Percentiles rank a stretch among this genome's conserved stretches.
These are phyloP conservation scores for Zygosaccharomyces lentus DNA, from an alignment of 805 yeast species.

Conservation along the genomic window DNA sequence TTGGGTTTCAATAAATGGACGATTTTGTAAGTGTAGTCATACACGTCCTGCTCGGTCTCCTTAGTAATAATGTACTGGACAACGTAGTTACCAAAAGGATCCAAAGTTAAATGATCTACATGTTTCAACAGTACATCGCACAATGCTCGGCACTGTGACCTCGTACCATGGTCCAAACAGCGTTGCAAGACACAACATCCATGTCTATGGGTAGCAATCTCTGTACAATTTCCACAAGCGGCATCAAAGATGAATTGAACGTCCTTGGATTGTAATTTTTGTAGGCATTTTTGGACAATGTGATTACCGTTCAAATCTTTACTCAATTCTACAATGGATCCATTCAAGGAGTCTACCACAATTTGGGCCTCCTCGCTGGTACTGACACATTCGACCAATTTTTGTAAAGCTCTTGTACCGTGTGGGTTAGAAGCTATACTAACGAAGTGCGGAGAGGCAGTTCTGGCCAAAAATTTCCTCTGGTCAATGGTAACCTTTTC, in stretches of 20 bases:
- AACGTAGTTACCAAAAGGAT: slow-evolving; percentile 96
- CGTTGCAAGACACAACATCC: slow-evolving; percentile 97
- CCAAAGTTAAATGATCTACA: slow-evolving; percentile 68
- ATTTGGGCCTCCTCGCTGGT: slow-evolving; percentile 68
- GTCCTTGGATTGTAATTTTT: slow-evolving; percentile 59
- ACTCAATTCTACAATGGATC: slow-evolving; percentile 73
- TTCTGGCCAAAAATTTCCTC: slow-evolving; percentile 61
- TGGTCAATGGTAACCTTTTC: slow-evolving; percentile 71
- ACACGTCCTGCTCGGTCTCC: slow-evolving; percentile 32
- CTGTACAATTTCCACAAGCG: slow-evolving; percentile 64
- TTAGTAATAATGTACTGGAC: slow-evolving; percentile 80
- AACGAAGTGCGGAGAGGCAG: slow-evolving; percentile 69
- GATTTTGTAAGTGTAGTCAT: slow-evolving; percentile 33
- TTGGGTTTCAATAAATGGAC: slow-evolving; percentile 35
- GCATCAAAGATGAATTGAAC: slow-evolving; percentile 89
- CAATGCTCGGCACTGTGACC: slow-evolving; percentile 61
- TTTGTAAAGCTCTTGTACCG: slow-evolving; percentile 94
- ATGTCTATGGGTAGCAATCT: slow-evolving; percentile 91
- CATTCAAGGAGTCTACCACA: slow-evolving; percentile 53
- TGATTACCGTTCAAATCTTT: slow-evolving; percentile 95
- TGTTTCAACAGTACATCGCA: slow-evolving; percentile 63
- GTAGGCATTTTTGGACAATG: slow-evolving; percentile 88
- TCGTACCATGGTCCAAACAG: slow-evolving; percentile 84
- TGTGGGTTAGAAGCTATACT: slow-evolving; percentile 87
- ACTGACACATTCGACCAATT: slow-evolving; percentile 75